Conservation (phyloP, 805 yeast species). For the Candida adriatica region DNA sequence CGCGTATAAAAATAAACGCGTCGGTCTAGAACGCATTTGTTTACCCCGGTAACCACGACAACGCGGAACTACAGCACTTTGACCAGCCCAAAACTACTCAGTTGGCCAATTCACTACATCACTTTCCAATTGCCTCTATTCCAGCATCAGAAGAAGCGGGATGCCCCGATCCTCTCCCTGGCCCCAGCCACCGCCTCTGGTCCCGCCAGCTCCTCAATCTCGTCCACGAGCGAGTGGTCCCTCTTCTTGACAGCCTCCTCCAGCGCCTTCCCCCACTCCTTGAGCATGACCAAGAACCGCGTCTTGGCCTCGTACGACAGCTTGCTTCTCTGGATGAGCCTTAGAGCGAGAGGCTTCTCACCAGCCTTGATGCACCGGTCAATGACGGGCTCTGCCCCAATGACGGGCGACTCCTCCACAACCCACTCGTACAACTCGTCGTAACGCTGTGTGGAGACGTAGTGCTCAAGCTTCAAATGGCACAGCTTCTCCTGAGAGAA, state of each 20-base stretch:
- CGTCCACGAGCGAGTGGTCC: slow-evolving; percentile 11
- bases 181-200: slow-evolving; percentile 7
- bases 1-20: too few species aligned
- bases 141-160: not conserved
- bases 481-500: slow-evolving; percentile 52
- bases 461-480: slow-evolving; percentile 43
- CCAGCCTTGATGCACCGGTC: slow-evolving; percentile 11
- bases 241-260: slow-evolving; percentile 18
- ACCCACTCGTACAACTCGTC: slow-evolving; percentile 51
- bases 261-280: slow-evolving; percentile 15
- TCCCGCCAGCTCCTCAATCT: slow-evolving; percentile 5
- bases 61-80: too few species aligned
- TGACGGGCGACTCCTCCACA: slow-evolving; percentile 50
- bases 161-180: slow-evolving; percentile 6
- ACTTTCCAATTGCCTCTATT: too few species aligned
- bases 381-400: slow-evolving; percentile 59
- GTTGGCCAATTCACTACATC: too few species aligned
- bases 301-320: slow-evolving; percentile 13
- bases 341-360: slow-evolving; percentile 15
- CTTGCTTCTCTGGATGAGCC: slow-evolving; percentile 11
- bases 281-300: slow-evolving; percentile 13
- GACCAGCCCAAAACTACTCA: too few species aligned
- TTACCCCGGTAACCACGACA: too few species aligned
- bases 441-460: slow-evolving; percentile 41
- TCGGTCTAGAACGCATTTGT: too few species aligned